Base-by-base conservation (phyloP, 2,329 filamentous ascomycete genomes). In the Xylariaceae sp. region DNA sequence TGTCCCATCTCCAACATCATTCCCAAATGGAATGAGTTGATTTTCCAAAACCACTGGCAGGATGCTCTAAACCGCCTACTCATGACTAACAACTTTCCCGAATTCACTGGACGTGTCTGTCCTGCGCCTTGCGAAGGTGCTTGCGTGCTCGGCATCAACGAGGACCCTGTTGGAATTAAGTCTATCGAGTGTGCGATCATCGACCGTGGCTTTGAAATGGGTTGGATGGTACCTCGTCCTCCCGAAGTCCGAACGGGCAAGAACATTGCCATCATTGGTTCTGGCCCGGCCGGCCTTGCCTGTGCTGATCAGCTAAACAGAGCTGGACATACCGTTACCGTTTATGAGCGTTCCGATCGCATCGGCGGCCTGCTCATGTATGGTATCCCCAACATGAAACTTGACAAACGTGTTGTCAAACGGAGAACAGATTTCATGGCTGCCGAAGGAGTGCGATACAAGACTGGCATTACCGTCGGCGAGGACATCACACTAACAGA, bases 321-420 rank as follows among this genome's bases (percentile, higher is more conserved):
- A 68, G 91, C 90, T 67, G 93, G 93, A 23, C 93, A 98, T 77
- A 78, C 73, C 3, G 91, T 97, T 52, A 96, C 91, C 12, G 86
- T 98, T 18, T 97, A 95, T 70, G 93, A 98, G 82, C 91, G 93
- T 63, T 86, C 92, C 57, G 93, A 98, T 72, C 91, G 93, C 63
- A 80, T 89, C 55, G 93, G 93, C 77, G 93, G 93, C 74, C 82
- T 98, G 52, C 85, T 98, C 69, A 97, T 97, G 93, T 97, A 98
- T 72, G 93, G 93, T 65, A 98, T 98, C 65, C 93, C 93, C 65
- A 98, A 98, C 81, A 98, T 98, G 93, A 98, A 98, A 81, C 89
- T 98, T 42, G 93, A 98, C 80, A 98, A 98, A 84, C 91, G 91
- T 71, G 88, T 97, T 62, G 93, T 98, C 58, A 93, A 97, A 81